Base-by-base conservation (phyloP, 2,329 filamentous ascomycete genomes). In the Alternaria angustiovoidea region DNA sequence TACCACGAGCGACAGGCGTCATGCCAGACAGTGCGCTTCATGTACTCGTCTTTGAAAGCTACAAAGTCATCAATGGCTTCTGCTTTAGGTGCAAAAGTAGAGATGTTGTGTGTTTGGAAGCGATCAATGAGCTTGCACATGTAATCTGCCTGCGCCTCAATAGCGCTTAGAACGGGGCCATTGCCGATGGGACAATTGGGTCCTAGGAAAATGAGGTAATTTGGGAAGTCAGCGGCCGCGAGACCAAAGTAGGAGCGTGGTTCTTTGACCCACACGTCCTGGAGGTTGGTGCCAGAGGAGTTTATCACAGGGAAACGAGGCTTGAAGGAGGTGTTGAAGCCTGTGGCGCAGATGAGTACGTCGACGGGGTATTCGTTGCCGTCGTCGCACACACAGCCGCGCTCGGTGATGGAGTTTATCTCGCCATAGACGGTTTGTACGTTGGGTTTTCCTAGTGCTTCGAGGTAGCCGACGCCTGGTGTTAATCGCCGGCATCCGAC, bases 11-110 rank as follows among this genome's bases (percentile, higher is more conserved):
- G 79, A 63, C 82, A 85, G 1, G 75, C 67, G 51, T 81, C 81
- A 18, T 79, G 69, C 78, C 81, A 85, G 1, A 84, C 82, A 0
- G 82, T 81, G 22, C 68, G 73, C 57, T 77, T 69, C 78, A 85
- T 82, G 70, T 81, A 83, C 9, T 70, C 63, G 57, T 83, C 80
- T 42, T 81, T 81, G 73, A 81, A 79, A 4, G 75, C 75, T 57
- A 83, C 79, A 70, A 87, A 87, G 61, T 87, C 86, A 11, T 74
- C 71, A 7, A 86, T 81, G 3, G 71, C 82, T 18, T 79, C 79
- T 1, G 74, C 68, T 65, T 83, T 84, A 11, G 85, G 80, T 8
- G 79, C 70, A 18, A 75, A 80, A 5, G 79, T 75, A 5, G 71
- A 69, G 55, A 86, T 82, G 69, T 82, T 80, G 67, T 84, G 76